phyloP scores from a whole-genome alignment of 2,329 filamentous ascomycete species.

The Teratosphaeriaceae sp. region DNA sequence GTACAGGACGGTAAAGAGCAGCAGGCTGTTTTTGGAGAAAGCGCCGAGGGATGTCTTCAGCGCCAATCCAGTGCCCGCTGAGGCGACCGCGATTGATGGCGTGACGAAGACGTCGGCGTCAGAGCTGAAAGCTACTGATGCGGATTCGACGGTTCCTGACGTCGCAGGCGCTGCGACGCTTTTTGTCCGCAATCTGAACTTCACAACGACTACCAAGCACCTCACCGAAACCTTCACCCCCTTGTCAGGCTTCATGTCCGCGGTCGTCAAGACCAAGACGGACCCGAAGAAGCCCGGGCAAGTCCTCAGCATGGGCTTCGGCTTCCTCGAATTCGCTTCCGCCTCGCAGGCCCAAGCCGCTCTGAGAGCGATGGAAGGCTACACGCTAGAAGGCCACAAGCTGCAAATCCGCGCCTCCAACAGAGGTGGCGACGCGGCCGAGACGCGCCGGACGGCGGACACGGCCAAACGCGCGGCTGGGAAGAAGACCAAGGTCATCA shows the following conservation, averaged over 20 bases:
- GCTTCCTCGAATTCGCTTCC: constrained; percentile 81
- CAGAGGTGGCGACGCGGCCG: constrained; percentile 77
- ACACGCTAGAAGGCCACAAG: constrained; percentile 79
- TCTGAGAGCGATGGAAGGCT: constrained; percentile 77
- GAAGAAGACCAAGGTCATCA: constrained; percentile 82
- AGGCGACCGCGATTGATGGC: constrained; percentile 22
- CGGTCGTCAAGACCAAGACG: constrained; percentile 84
- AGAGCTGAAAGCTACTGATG: constrained; percentile 57
- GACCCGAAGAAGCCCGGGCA: constrained; percentile 88
- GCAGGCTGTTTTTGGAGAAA: constrained; percentile 87
- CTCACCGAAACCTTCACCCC: constrained; percentile 72
- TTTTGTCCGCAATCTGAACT: constrained; percentile 92
- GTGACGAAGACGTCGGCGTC: constrained; percentile 58
- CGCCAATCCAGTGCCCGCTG: constrained; percentile 17
- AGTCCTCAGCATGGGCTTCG: constrained; percentile 93
- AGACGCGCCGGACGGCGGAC: constrained; percentile 78
- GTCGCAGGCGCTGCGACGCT: constrained; percentile 60
- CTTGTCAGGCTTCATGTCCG: constrained; percentile 82
- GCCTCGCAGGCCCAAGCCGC: constrained; percentile 75
- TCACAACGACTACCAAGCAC: constrained; percentile 71
- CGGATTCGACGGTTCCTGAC: constrained; percentile 47
- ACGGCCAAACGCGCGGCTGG: constrained; percentile 70
- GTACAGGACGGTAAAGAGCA: constrained; percentile 86
- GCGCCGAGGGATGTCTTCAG: constrained; percentile 77
- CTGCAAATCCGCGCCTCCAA: constrained; percentile 81